Percentiles rank a stretch among this genome's conserved stretches.
Evolutionary conservation across 768 basidiomycete species (phyloP).

Genomic region (Xerocomus spinulosus): DNA sequence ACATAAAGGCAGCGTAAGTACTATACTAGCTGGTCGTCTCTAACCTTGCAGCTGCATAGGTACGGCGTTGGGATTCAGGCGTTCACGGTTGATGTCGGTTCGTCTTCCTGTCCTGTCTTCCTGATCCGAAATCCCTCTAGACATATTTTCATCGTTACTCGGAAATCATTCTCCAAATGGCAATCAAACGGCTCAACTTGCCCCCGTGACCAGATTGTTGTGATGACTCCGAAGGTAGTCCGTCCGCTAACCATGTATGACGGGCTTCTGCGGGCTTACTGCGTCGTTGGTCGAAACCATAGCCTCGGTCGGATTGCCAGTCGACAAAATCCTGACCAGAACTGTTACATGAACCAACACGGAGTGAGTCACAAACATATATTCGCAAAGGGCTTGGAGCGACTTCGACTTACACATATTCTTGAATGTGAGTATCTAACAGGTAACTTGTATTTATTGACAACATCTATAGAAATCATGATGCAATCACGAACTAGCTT

Average conservation of each 20-base stretch:
- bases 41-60: constrained; percentile 11
- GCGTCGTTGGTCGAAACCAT: constrained; percentile 30
- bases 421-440: constrained; percentile 39
- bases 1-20: constrained; percentile 45
- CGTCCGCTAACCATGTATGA: neutral
- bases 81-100: constrained; percentile 31
- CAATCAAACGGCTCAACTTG: constrained; percentile 59
- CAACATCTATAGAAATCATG: too few species aligned
- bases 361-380: constrained; percentile 53
- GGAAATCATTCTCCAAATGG: constrained; percentile 66
- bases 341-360: constrained; percentile 45
- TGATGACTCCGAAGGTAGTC: constrained; percentile 69
- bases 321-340: constrained; percentile 30
- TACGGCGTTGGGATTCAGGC: constrained; percentile 35
- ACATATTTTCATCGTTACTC: constrained; percentile 63
- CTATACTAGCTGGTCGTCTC: neutral
- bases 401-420: constrained; percentile 49
- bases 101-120: neutral
- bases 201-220: constrained; percentile 74
- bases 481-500: constrained; percentile 39
- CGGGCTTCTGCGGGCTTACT: constrained; percentile 35
- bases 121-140: constrained; percentile 27
- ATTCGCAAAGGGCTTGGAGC: constrained; percentile 45
- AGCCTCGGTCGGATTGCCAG: constrained; percentile 6
- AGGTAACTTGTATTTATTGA: neutral